These are phyloP conservation scores for Crithidia expoeki DNA, from an alignment of 208 protist genomes.

Conservation along the genomic window DNA sequence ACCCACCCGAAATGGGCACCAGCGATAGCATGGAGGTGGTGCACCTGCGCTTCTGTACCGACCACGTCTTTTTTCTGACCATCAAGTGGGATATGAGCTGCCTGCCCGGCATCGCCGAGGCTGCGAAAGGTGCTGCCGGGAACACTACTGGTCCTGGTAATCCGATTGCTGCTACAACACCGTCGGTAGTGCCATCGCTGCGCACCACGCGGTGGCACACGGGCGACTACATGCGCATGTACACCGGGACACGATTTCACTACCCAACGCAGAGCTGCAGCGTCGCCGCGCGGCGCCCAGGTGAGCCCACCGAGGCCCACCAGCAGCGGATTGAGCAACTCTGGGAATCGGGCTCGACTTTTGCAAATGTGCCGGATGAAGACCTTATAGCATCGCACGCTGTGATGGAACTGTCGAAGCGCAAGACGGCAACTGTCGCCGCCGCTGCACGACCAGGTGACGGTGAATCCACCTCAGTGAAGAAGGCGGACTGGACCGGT, in stretches of 20 bases:
- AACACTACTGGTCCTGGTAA: background rate
- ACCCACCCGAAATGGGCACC: conserved; percentile 25
- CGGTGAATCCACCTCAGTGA: background rate
- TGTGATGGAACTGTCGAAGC: conserved; percentile 32
- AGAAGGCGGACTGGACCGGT: conserved; percentile 17
- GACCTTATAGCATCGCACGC: conserved; percentile 34
- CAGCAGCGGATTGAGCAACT: conserved; percentile 30
- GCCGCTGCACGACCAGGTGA: background rate
- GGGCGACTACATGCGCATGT: conserved; percentile 29
- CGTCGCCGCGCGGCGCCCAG: conserved; percentile 26
- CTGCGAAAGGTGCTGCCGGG: background rate
- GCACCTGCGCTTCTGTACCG: conserved; percentile 31
- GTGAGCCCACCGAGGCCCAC: conserved; percentile 19
- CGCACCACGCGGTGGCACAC: conserved; percentile 33
- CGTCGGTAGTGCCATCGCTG: background rate
- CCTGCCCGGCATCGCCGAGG: background rate
- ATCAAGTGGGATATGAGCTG: conserved; percentile 24
- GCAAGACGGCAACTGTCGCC: conserved; percentile 11
- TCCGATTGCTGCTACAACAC: no score
- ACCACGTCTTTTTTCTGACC: conserved; percentile 27
- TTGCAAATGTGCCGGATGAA: conserved; percentile 34
- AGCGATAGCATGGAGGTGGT: conserved; percentile 29
- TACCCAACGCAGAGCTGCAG: conserved; percentile 40
- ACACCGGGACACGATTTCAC: conserved; percentile 31
- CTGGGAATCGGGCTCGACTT: conserved; percentile 22